A percentile compares a stretch with the other conserved stretches of the same genome.
Evolutionary conservation across 2,329 filamentous ascomycete species (phyloP).

Genomic region (Tolypocladium tropicale): DNA sequence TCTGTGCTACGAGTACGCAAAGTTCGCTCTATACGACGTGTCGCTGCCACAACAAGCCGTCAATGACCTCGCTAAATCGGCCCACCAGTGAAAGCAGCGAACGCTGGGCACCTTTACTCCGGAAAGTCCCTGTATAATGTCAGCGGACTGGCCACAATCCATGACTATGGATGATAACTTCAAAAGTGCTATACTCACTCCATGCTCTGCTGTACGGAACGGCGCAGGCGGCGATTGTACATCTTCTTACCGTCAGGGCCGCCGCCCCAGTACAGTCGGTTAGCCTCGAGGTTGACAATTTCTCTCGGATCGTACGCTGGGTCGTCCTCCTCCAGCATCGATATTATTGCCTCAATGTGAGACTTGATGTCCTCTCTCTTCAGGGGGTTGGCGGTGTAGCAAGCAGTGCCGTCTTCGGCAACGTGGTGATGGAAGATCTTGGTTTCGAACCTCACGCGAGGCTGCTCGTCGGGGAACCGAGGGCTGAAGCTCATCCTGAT

Average conservation of each 20-base stretch:
- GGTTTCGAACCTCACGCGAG: conserved; percentile 71
- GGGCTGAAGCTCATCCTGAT: conserved; percentile 74
- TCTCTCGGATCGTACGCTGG: conserved; percentile 86
- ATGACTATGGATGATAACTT: neutral
- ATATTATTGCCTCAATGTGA: conserved; percentile 77
- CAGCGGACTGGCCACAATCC: neutral
- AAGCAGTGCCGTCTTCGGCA: conserved; percentile 67
- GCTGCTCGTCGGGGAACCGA: conserved; percentile 79
- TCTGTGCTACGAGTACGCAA: neutral
- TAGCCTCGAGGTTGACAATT: conserved; percentile 76
- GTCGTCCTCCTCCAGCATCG: conserved; percentile 74
- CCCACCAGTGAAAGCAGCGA: neutral
- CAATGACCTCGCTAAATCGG: neutral
- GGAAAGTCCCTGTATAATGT: conserved; percentile 19
- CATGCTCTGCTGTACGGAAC: conserved; percentile 62
- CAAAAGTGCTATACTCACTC: conserved; percentile 32
- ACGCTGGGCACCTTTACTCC: conserved; percentile 11
- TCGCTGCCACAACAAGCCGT: neutral
- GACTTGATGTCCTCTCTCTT: conserved; percentile 66
- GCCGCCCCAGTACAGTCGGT: conserved; percentile 77
- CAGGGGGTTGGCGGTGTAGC: conserved; percentile 57
- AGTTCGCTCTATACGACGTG: neutral
- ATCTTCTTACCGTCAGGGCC: conserved; percentile 63
- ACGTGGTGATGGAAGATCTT: conserved; percentile 83
- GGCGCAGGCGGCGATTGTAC: conserved; percentile 72